A percentile compares a stretch with the other conserved stretches of the same genome.
Conservation (phyloP, 1,284 basidiomycete species). For the Jaminaea rosea region DNA sequence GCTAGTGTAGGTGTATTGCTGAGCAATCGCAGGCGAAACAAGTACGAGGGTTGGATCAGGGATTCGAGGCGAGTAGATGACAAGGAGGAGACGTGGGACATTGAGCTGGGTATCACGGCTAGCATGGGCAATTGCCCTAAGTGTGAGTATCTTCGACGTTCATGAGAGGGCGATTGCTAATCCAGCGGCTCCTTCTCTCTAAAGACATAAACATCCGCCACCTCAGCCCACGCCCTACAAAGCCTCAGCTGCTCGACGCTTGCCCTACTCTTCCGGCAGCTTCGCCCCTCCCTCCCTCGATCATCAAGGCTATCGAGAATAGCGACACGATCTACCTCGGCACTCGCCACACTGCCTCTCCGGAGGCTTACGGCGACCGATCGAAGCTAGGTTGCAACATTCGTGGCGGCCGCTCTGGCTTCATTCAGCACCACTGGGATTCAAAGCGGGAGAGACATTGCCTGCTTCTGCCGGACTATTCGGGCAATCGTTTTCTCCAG, state of each 20-base stretch:
- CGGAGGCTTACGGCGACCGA: background rate
- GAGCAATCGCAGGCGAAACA: constrained; percentile 10
- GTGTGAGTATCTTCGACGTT: background rate
- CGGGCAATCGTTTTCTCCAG: constrained; percentile 10
- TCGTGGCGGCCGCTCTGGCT: constrained; percentile 8
- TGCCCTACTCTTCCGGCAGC: background rate
- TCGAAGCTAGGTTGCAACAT: constrained; percentile 8
- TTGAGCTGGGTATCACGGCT: background rate
- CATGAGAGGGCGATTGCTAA: background rate
- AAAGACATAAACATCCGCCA: constrained; percentile 5
- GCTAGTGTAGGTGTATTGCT: constrained; percentile 11
- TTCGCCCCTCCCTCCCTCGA: background rate
- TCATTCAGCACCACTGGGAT: constrained; percentile 7
- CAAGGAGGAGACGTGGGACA: background rate
- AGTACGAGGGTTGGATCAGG: constrained; percentile 6
- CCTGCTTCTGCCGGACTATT: constrained; percentile 10
- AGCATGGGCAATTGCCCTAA: constrained; percentile 12
- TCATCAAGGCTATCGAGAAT: background rate
- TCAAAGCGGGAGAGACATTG: background rate
- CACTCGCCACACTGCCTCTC: constrained; percentile 3
- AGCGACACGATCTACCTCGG: constrained; percentile 7
- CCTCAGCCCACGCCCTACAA: background rate
- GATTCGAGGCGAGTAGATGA: background rate
- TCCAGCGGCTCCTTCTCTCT: background rate
- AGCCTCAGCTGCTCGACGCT: too few species aligned